These are phyloP conservation scores for Ceratocystis lukuohia DNA, from an alignment of 2,329 filamentous ascomycete species.

Conservation along the genomic window DNA sequence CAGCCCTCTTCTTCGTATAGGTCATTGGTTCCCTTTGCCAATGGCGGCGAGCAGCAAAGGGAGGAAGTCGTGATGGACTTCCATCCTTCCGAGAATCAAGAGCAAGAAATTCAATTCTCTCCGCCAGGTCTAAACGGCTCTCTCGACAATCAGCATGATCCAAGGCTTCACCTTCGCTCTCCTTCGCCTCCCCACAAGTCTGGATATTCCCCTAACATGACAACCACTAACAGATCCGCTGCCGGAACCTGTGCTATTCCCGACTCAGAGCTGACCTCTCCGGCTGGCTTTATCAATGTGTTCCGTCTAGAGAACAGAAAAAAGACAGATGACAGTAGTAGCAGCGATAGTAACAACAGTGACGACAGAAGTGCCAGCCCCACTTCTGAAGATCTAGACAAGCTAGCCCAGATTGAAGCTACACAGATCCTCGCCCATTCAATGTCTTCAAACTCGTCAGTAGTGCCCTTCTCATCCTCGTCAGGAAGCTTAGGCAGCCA, in stretches of 20 bases:
- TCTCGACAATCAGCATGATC: neutral
- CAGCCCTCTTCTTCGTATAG: neutral
- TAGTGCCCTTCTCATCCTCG: neutral
- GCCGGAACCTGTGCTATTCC: neutral
- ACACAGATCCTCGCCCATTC: neutral
- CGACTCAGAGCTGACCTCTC: neutral
- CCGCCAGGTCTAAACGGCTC: neutral
- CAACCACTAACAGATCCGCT: neutral
- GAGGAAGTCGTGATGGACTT: too few relatives aligned
- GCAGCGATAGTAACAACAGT: neutral
- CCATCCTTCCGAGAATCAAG: neutral
- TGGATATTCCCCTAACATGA: neutral
- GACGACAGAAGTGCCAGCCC: neutral
- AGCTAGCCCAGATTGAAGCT: neutral
- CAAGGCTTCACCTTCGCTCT: neutral
- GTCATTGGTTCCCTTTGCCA: neutral
- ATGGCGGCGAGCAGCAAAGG: neutral
- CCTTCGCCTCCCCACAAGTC: neutral
- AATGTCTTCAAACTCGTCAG: neutral
- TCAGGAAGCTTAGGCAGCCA: neutral
- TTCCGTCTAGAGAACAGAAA: neutral
- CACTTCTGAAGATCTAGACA: neutral
- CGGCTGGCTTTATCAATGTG: neutral
- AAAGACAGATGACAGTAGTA: neutral
- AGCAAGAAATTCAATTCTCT: neutral